Conservation (phyloP, 2,329 filamentous ascomycete genomes). For the Aquanectria penicillioides region DNA sequence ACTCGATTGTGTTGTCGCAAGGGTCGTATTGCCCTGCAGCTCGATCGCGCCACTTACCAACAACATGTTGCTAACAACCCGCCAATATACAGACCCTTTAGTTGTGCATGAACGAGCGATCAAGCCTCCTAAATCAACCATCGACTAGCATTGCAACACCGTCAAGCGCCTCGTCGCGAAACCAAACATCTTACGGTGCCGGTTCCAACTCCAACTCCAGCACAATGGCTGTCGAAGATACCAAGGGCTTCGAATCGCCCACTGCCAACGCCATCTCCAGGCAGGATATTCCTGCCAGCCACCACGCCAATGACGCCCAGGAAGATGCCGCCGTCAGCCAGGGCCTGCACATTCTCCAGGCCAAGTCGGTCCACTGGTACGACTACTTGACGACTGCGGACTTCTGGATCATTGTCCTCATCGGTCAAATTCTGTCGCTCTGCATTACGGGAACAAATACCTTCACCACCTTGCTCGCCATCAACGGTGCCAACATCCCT, state of each 20-base stretch:
- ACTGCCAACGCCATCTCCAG: conserved; percentile 25
- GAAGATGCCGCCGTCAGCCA: conserved; percentile 54
- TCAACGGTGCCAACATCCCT: conserved; percentile 79
- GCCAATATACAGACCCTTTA: not conserved
- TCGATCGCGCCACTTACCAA: not conserved
- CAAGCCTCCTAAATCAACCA: conserved; percentile 19
- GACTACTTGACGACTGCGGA: conserved; percentile 84
- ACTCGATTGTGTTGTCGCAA: too few species aligned
- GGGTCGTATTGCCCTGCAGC: too few species aligned
- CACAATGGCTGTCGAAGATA: conserved; percentile 28
- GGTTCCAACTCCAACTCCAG: not conserved
- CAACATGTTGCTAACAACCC: not conserved
- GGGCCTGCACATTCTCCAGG: conserved; percentile 66
- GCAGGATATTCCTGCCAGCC: conserved; percentile 8
- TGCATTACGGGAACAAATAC: conserved; percentile 95
- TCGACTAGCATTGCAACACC: not conserved
- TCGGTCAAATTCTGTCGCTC: conserved; percentile 87
- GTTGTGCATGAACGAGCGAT: conserved; percentile 28
- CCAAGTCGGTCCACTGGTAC: conserved; percentile 67
- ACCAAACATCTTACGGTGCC: conserved; percentile 17
- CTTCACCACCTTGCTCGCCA: conserved; percentile 79
- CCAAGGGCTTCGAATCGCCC: conserved; percentile 34
- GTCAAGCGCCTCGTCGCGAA: conserved; percentile 13
- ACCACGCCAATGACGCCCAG: conserved; percentile 21
- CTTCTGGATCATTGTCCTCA: conserved; percentile 84